These are phyloP conservation scores for Sambucus nigra DNA, from an alignment of 129 eudicot genomes.

Conservation along the genomic window DNA sequence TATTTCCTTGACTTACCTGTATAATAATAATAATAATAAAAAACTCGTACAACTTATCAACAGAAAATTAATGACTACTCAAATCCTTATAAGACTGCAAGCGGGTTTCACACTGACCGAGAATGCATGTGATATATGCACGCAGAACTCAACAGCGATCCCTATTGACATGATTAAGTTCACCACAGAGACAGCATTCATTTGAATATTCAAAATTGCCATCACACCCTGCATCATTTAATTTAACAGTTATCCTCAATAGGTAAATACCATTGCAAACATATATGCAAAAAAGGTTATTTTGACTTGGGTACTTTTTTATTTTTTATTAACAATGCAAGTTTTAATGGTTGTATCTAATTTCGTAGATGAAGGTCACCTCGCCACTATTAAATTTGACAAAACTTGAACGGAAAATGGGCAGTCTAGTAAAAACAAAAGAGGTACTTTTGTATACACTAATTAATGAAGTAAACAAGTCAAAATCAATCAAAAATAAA, in stretches of 20 bases:
- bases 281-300: neutral
- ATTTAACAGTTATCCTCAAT: neutral
- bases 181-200: constrained; percentile 67
- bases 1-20: constrained; percentile 45
- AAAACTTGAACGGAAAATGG: too few species aligned
- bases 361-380: too few species aligned
- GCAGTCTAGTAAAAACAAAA: neutral
- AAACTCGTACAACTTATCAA: neutral
- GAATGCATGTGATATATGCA: constrained; percentile 67
- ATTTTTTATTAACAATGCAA: too few species aligned
- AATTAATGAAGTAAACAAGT: too few species aligned
- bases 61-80: neutral
- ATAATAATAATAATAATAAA: neutral
- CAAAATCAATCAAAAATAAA: too few species aligned
- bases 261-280: neutral
- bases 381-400: too few species aligned
- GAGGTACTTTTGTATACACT: too few species aligned
- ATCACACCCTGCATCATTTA: constrained; percentile 45
- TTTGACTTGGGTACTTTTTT: too few species aligned
- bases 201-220: constrained; percentile 56
- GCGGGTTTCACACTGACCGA: constrained; percentile 29
- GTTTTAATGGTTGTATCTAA: too few species aligned
- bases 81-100: neutral
- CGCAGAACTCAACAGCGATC: constrained; percentile 67
- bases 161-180: constrained; percentile 70